Evolutionary conservation across 495 filamentous ascomycete species (phyloP), one percentile per base, ranked within the genome.

Genomic region (Annulohypoxylon nitens): DNA sequence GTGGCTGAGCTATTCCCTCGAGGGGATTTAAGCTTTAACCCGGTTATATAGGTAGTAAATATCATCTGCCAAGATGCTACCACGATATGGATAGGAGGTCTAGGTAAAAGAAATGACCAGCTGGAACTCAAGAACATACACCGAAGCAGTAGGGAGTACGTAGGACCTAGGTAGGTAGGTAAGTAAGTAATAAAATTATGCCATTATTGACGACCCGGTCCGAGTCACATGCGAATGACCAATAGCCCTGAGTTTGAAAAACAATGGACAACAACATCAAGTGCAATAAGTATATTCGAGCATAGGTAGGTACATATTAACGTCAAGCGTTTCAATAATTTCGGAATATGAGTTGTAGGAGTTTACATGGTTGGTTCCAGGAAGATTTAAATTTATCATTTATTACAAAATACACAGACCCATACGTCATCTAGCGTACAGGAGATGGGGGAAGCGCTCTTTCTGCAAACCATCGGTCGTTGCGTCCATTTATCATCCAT

Each of bases 1-100:
- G 64, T 73, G 70, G 70, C 70, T 73, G 70, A 73, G 70, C 36
- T 41, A 39, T 11, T 41, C 10, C n/a, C 64, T 50, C 61, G 10
- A 6, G 33, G n/a, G 20, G 2, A 6, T 37, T 57, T 48, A 33
- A 61, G 8, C 34, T 47, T 36, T 30, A 47, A 58, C 39, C 18
- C 23, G 30, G 43, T 59, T 7, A 2, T 5, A 4, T 16, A 12
- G n/a, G 26, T 58, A 10, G 0, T 11, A 8, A 51, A n/a, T 48
- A 41, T 26, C 30, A 59, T 20, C 20, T 16, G 4, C 8, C 7
- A 45, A 30, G 23, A 20, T 26, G 25, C 25, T 34, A 25, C 34
- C 14, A 62, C 9, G 36, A 61, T 11, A 33, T 34, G 36, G 25
- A 61, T 9, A 48, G 16, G 16, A 45, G 30, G 30, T 30, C 1